Evolutionary conservation across 345 rosid genomes (phyloP).

Genomic region (Murraya koenigii): DNA sequence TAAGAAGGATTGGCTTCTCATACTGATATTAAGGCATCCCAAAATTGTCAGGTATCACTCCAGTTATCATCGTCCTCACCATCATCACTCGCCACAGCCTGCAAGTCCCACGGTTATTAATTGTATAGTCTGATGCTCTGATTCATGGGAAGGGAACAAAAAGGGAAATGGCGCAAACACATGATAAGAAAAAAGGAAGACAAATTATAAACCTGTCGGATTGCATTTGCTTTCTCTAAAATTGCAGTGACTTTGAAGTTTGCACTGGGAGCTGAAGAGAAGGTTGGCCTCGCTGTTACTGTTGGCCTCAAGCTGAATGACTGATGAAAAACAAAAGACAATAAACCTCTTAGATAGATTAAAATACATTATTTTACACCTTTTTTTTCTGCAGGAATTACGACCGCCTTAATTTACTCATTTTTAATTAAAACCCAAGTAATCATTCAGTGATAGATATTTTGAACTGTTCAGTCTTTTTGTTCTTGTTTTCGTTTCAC

Average conservation of each 20-base stretch:
- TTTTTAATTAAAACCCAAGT: not conserved
- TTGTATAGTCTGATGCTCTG: not conserved
- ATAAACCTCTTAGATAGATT: not conserved
- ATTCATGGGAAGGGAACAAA: slow-evolving; percentile 3
- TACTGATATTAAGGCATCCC: not conserved
- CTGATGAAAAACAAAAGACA: slow-evolving; percentile 28
- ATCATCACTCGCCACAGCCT: slow-evolving; percentile 82
- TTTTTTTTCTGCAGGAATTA: not conserved
- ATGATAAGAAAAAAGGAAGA: not conserved
- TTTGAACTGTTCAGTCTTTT: not conserved
- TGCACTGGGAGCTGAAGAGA: slow-evolving; percentile 38
- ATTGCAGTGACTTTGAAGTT: slow-evolving; percentile 73
- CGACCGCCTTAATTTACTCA: too few relatives aligned
- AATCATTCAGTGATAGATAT: not conserved
- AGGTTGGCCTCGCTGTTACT: slow-evolving; percentile 35
- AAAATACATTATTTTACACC: not conserved
- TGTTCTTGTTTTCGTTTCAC: not conserved
- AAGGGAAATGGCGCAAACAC: too few relatives aligned
- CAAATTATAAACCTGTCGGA: slow-evolving; percentile 65
- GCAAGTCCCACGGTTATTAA: slow-evolving; percentile 16
- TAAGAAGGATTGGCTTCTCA: slow-evolving; percentile 9
- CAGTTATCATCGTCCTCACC: slow-evolving; percentile 82
- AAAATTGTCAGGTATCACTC: slow-evolving; percentile 51
- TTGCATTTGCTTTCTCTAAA: slow-evolving; percentile 91
- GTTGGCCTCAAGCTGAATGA: slow-evolving; percentile 70